These are phyloP conservation scores for Themeda triandra DNA, from an alignment of 176 grass and related monocot species.

Conservation along the genomic window DNA sequence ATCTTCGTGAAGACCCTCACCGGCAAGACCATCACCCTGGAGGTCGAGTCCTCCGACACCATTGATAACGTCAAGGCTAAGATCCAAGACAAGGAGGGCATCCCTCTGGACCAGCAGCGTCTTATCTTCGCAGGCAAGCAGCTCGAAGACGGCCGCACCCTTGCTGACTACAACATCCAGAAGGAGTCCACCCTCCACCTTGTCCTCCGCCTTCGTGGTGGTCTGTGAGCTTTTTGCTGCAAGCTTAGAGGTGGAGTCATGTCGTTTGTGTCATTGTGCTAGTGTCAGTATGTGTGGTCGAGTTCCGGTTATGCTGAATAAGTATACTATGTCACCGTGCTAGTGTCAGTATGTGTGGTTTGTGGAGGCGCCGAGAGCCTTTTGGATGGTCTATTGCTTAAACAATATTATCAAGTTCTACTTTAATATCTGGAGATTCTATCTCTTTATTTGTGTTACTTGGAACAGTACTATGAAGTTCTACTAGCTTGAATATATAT, in stretches of 20 bases:
- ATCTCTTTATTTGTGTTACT: neutral
- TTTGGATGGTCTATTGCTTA: no score
- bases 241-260: neutral
- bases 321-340: neutral
- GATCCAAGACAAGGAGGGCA: slow-evolving; percentile 65
- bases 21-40: slow-evolving; percentile 36
- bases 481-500: no score
- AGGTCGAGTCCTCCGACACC: slow-evolving; percentile 30
- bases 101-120: slow-evolving; percentile 49
- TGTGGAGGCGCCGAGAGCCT: neutral
- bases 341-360: neutral
- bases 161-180: slow-evolving; percentile 54
- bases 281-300: neutral
- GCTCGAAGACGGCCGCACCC: slow-evolving; percentile 45
- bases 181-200: slow-evolving; percentile 49
- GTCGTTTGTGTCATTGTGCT: neutral
- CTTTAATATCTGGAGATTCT: neutral
- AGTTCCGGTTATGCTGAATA: neutral
- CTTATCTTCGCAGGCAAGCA: slow-evolving; percentile 47
- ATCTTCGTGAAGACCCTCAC: slow-evolving; percentile 38
- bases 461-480: neutral
- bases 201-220: slow-evolving; percentile 40
- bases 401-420: neutral
- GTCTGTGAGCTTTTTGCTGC: neutral
- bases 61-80: slow-evolving; percentile 61